Conservation (phyloP, 306 rosid species). For the Potentilla sterilis region DNA sequence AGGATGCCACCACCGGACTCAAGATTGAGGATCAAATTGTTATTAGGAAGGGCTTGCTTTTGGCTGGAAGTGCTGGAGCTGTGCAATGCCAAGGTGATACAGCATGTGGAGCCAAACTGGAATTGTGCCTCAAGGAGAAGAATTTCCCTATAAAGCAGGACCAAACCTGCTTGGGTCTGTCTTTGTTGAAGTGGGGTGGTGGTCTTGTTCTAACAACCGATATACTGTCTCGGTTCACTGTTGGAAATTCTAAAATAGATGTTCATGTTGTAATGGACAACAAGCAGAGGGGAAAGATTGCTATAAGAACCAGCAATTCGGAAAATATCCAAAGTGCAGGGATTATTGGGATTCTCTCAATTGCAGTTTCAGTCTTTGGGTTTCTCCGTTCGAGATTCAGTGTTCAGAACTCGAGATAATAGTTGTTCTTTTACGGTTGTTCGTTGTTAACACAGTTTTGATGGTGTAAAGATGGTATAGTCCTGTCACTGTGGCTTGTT, state of each 20-base stretch:
- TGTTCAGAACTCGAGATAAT: not conserved
- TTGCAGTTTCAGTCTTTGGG: constrained; percentile 23
- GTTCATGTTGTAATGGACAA: constrained; percentile 14
- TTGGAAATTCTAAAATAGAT: constrained; percentile 25
- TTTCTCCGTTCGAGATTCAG: constrained; percentile 7
- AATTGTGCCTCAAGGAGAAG: constrained; percentile 13
- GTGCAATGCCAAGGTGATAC: constrained; percentile 14
- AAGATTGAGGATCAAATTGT: constrained; percentile 27
- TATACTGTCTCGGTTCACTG: constrained; percentile 21
- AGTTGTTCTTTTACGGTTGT: not conserved
- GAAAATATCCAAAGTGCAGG: constrained; percentile 26
- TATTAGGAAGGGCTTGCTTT: constrained; percentile 17
- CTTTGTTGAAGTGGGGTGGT: constrained; percentile 21
- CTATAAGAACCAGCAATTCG: constrained; percentile 22
- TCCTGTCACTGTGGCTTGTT: not conserved
- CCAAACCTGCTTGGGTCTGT: constrained; percentile 24
- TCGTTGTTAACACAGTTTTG: not conserved
- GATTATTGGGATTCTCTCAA: constrained; percentile 27
- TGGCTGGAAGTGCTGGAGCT: constrained; percentile 21
- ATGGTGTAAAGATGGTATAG: not conserved
- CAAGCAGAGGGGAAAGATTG: constrained; percentile 23
- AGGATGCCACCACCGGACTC: constrained; percentile 16
- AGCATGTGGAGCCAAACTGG: constrained; percentile 30
- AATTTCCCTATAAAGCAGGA: constrained; percentile 18
- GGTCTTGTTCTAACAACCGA: constrained; percentile 15